These are phyloP conservation scores for Nigrograna mackinnonii DNA, from an alignment of 2,329 filamentous ascomycete species.

Conservation along the genomic window DNA sequence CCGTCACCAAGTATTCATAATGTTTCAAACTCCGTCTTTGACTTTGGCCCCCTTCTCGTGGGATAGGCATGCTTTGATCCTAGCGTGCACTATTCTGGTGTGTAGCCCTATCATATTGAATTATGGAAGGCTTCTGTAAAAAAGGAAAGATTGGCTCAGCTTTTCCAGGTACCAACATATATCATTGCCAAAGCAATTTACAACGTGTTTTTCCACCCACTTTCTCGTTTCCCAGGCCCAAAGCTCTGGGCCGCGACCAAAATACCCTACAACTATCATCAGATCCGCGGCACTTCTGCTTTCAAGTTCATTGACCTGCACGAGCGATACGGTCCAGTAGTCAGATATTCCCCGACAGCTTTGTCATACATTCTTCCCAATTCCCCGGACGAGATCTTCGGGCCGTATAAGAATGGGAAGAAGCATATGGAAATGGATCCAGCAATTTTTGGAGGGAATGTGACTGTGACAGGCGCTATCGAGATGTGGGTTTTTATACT, in stretches of 20 bases:
- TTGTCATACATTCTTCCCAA: slow-evolving; percentile 47
- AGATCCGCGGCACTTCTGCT: neutral
- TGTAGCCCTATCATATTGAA: no score
- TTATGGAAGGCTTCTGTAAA: no score
- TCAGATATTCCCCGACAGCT: slow-evolving; percentile 44
- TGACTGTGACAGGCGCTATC: slow-evolving; percentile 33
- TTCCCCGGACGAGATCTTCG: slow-evolving; percentile 45
- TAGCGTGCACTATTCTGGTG: no score
- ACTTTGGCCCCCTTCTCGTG: no score
- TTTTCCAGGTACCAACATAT: no score
- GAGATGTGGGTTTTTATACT: no score
- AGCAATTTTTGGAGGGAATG: slow-evolving; percentile 19
- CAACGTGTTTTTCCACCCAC: neutral
- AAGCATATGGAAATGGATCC: slow-evolving; percentile 37
- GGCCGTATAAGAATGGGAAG: slow-evolving; percentile 37
- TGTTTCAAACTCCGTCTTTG: no score
- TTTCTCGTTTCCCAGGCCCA: neutral
- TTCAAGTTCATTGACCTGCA: neutral
- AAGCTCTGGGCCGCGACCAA: neutral
- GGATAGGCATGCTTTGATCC: no score
- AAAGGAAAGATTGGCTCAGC: no score
- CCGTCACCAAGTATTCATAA: no score
- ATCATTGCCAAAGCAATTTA: neutral
- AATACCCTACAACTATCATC: neutral
- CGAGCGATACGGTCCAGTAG: neutral